Conservation (phyloP, 2,329 filamentous ascomycete species). For the Coleophoma cylindrospora region DNA sequence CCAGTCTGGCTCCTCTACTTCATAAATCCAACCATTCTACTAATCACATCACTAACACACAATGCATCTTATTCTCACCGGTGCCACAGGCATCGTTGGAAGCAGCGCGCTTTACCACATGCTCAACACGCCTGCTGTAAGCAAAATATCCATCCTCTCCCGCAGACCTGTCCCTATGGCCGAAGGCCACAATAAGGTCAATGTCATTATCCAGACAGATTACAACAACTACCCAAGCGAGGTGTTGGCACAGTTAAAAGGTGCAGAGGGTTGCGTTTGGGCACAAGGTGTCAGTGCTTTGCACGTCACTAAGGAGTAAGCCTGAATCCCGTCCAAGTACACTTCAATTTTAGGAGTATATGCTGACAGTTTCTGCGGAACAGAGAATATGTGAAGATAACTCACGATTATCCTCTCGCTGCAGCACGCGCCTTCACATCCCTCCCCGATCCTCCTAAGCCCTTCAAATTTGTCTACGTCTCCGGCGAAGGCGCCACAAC, state of each 20-base stretch:
- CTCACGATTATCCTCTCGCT: conserved; percentile 58
- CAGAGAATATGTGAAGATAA: conserved; percentile 63
- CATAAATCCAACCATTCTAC: too few species aligned
- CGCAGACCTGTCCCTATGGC: conserved; percentile 60
- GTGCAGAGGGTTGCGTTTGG: conserved; percentile 68
- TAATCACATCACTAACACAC: conserved; percentile 1
- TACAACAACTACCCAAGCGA: conserved; percentile 54
- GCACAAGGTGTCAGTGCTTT: conserved; percentile 62
- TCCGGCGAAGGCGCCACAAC: conserved; percentile 53
- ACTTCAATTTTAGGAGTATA: too few species aligned
- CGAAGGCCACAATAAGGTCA: conserved; percentile 53
- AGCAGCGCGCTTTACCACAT: conserved; percentile 56
- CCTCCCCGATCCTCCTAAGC: conserved; percentile 25
- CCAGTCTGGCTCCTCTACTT: too few species aligned
- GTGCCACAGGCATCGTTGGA: conserved; percentile 64
- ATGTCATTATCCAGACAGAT: conserved; percentile 64
- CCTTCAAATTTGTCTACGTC: conserved; percentile 68
- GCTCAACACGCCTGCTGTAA: conserved; percentile 45
- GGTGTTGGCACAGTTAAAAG: conserved; percentile 54
- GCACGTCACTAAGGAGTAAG: conserved; percentile 53
- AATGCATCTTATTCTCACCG: conserved; percentile 64
- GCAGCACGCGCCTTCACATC: conserved; percentile 58
- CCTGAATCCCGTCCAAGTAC: not conserved
- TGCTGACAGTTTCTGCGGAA: not conserved
- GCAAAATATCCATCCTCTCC: conserved; percentile 63